Evolutionary conservation across 1,139 yeast species (phyloP).

Genomic region (Yamadazyma blattariae): DNA sequence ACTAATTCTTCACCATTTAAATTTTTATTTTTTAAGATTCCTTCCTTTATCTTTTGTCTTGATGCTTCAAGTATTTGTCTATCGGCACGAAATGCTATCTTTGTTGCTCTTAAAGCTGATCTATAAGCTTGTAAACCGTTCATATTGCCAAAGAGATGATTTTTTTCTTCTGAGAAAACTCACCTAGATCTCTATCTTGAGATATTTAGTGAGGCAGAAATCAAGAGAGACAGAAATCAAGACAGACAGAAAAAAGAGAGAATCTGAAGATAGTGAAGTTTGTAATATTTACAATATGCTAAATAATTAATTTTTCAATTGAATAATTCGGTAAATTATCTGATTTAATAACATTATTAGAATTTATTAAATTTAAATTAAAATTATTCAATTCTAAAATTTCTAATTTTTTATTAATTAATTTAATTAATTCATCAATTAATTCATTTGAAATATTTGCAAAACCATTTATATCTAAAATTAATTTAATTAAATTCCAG

Average conservation of each 20-base stretch:
- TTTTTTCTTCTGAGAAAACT: too few species aligned
- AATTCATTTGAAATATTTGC: slow-evolving; percentile 43
- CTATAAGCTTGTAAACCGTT: slow-evolving; percentile 51
- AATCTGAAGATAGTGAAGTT: too few species aligned
- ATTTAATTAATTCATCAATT: slow-evolving; percentile 39
- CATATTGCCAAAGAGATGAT: slow-evolving; percentile 16
- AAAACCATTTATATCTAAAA: slow-evolving; percentile 73
- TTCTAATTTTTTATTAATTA: slow-evolving; percentile 48
- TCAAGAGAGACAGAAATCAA: not conserved
- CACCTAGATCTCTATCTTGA: too few species aligned
- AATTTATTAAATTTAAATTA: slow-evolving; percentile 55
- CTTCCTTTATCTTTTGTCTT: slow-evolving; percentile 59
- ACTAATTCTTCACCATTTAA: slow-evolving; percentile 35
- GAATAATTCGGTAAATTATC: slow-evolving; percentile 48
- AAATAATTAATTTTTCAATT: slow-evolving; percentile 38
- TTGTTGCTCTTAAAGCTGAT: slow-evolving; percentile 68
- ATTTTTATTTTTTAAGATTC: slow-evolving; percentile 42
- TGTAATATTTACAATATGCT: slow-evolving; percentile 6
- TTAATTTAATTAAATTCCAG: slow-evolving; percentile 57
- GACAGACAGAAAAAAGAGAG: too few species aligned
- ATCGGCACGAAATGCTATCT: slow-evolving; percentile 64
- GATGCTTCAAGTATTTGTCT: slow-evolving; percentile 56
- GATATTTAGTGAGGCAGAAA: too few species aligned
- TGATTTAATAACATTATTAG: slow-evolving; percentile 24
- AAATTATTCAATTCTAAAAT: slow-evolving; percentile 50